Evolutionary conservation across 2,329 filamentous ascomycete species (phyloP).

Genomic region (Sporothrix curviconia): DNA sequence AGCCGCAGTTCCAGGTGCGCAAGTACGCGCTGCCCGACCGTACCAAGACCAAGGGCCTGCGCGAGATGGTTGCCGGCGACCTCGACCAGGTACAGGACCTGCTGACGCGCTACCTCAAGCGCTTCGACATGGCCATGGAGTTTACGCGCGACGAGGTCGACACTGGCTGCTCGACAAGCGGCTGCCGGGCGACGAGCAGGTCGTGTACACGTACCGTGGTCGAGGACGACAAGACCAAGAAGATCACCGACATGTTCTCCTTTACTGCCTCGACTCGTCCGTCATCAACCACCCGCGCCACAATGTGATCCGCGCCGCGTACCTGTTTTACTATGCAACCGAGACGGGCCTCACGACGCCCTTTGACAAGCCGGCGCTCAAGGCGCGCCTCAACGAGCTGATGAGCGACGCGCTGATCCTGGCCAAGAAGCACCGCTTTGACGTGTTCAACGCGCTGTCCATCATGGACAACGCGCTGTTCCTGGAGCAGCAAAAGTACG

Average conservation of each 20-base stretch:
- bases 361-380: slow-evolving; percentile 53
- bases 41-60: slow-evolving; percentile 67
- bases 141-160: slow-evolving; percentile 74
- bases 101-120: slow-evolving; percentile 67
- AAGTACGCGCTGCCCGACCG: slow-evolving; percentile 76
- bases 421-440: slow-evolving; percentile 77
- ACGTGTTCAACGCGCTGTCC: slow-evolving; percentile 94
- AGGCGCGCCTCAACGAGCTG: slow-evolving; percentile 71
- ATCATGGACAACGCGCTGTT: slow-evolving; percentile 92
- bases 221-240: slow-evolving; percentile 59
- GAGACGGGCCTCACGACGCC: slow-evolving; percentile 63
- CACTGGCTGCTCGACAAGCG: slow-evolving; percentile 81
- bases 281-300: slow-evolving; percentile 79
- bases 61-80: slow-evolving; percentile 74
- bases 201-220: slow-evolving; percentile 93
- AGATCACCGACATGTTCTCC: slow-evolving; percentile 93
- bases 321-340: slow-evolving; percentile 94
- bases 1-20: slow-evolving; percentile 75
- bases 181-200: slow-evolving; percentile 60
- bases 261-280: slow-evolving; percentile 90
- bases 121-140: slow-evolving; percentile 77
- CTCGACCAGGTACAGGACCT: slow-evolving; percentile 68
- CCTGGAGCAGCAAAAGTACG: slow-evolving; percentile 89
- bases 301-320: slow-evolving; percentile 76
- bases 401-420: slow-evolving; percentile 81